Percentiles rank a stretch among this genome's conserved stretches.
Conservation (phyloP, 2,329 filamentous ascomycete species). For the Orbilia blumenaviensis region DNA sequence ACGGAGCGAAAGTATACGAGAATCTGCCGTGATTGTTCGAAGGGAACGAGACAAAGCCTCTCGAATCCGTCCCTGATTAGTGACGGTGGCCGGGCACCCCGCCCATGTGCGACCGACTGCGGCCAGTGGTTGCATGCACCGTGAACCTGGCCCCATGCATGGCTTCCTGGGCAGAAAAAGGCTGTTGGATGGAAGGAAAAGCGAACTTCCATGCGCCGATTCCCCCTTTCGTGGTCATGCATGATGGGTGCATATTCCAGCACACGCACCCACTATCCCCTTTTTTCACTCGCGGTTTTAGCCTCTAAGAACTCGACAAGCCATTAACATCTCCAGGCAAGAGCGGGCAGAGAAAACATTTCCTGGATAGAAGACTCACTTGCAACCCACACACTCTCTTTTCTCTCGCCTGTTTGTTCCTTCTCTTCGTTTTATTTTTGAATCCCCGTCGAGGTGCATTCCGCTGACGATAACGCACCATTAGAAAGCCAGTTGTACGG, state of each 20-base stretch:
- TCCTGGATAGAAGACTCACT: conserved; percentile 8
- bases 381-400: conserved; percentile 29
- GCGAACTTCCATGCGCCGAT: conserved; percentile 50
- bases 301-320: conserved; percentile 24
- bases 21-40: conserved; percentile 13
- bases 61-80: conserved; percentile 34
- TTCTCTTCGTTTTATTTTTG: conserved; percentile 25
- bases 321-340: conserved; percentile 42
- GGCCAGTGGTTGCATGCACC: conserved; percentile 37
- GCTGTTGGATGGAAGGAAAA: conserved; percentile 52
- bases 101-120: conserved; percentile 43
- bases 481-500: conserved; percentile 28
- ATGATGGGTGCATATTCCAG: conserved; percentile 48
- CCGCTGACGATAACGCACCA: conserved; percentile 48
- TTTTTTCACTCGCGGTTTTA: conserved; percentile 48
- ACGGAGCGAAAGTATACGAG: not conserved
- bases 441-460: conserved; percentile 34
- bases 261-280: conserved; percentile 48
- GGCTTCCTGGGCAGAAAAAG: conserved; percentile 40
- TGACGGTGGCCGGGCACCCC: conserved; percentile 32
- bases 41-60: conserved; percentile 5
- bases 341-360: conserved; percentile 33
- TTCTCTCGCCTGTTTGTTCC: conserved; percentile 21
- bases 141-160: conserved; percentile 46
- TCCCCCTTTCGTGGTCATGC: conserved; percentile 53